Evolutionary conservation across 345 rosid species (phyloP).

Genomic region (Angophora floribunda): DNA sequence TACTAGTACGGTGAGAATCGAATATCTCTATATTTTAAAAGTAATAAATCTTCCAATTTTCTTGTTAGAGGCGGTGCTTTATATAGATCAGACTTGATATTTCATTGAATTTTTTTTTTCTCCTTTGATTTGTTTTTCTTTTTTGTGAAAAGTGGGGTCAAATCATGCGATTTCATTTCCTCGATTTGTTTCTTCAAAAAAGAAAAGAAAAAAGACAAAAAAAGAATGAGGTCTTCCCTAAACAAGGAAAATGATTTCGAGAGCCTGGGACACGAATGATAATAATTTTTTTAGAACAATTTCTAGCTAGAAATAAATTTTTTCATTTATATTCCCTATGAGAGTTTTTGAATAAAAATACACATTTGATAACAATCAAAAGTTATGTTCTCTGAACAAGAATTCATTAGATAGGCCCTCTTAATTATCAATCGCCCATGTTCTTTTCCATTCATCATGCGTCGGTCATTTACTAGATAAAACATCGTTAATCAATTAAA

Average conservation of each 20-base stretch:
- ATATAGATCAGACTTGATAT: background rate
- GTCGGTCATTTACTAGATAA: too few relatives aligned
- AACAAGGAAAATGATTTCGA: background rate
- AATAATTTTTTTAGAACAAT: too few relatives aligned
- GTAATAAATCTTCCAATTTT: background rate
- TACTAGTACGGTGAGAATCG: background rate
- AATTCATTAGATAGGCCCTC: too few relatives aligned
- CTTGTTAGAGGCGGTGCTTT: background rate
- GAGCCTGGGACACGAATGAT: too few relatives aligned
- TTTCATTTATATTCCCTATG: too few relatives aligned
- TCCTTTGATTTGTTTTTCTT: background rate
- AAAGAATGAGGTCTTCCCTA: background rate
- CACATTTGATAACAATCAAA: too few relatives aligned
- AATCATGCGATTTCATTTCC: background rate
- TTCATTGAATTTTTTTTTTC: background rate
- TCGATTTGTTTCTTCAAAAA: background rate
- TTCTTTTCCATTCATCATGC: too few relatives aligned
- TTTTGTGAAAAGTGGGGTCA: background rate
- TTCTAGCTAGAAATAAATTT: too few relatives aligned
- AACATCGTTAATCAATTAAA: too few relatives aligned
- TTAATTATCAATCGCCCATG: too few relatives aligned
- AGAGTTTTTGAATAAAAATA: too few relatives aligned
- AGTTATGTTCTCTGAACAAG: too few relatives aligned
- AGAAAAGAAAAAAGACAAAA: background rate
- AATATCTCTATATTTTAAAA: background rate